Evolutionary conservation across 75 land plant genomes (phyloP).

Genomic region (Adiantum capillusveneris): DNA sequence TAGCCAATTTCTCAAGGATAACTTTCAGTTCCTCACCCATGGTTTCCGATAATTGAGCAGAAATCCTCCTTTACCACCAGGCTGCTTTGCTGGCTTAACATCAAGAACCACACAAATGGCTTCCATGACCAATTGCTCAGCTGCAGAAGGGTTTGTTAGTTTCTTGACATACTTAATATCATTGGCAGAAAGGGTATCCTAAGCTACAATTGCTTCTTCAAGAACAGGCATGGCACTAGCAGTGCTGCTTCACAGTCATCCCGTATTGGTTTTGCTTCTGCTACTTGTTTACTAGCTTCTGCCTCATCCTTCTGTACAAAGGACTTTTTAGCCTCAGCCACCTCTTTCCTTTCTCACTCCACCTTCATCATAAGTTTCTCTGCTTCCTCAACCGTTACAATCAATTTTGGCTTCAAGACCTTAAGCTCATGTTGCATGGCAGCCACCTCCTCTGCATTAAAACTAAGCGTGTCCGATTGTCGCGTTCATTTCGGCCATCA

Average conservation of each 20-base stretch:
- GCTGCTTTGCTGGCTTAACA: slow-evolving; percentile 28
- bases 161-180: slow-evolving; percentile 40
- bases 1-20: too few relatives aligned
- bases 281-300: slow-evolving; percentile 30
- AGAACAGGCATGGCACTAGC: slow-evolving; percentile 34
- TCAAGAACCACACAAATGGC: slow-evolving; percentile 33
- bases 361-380: slow-evolving; percentile 28
- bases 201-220: slow-evolving; percentile 31
- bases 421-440: slow-evolving; percentile 25
- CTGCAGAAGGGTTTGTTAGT: slow-evolving; percentile 28
- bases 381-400: slow-evolving; percentile 27
- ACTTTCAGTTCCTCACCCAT: too few relatives aligned
- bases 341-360: slow-evolving; percentile 24
- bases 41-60: slow-evolving; percentile 33
- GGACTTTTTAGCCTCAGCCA: slow-evolving; percentile 27
- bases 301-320: slow-evolving; percentile 32
- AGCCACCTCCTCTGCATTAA: slow-evolving; percentile 29
- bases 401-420: slow-evolving; percentile 26
- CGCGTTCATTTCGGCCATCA: too few relatives aligned
- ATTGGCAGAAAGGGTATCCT: slow-evolving; percentile 31
- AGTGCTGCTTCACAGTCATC: slow-evolving; percentile 34
- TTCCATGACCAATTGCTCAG: slow-evolving; percentile 27
- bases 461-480: slow-evolving; percentile 19
- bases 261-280: slow-evolving; percentile 25
- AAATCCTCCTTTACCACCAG: slow-evolving; percentile 30